Base-by-base conservation (phyloP, 2,329 filamentous ascomycete species). In the Magnaporthales sp. region DNA sequence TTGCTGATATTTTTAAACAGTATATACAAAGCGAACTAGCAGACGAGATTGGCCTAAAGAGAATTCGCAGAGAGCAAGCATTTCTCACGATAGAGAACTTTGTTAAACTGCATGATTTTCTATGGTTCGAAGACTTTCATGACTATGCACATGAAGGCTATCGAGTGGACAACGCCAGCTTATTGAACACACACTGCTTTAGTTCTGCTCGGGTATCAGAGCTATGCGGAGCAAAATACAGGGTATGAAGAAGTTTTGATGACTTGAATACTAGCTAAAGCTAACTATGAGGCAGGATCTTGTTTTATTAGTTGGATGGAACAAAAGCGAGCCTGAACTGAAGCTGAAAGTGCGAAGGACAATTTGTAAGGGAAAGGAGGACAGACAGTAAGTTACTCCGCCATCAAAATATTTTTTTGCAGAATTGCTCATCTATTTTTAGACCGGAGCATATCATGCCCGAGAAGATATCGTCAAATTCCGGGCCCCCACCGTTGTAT, bases 41-140 rank as follows among this genome's bases (percentile, higher is more conserved):
- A 66, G 60, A 66, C 19, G 65, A 68, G 63, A 19, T 67, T 51
- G 22, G 51, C 9, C 63, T 32, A 22, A n/a, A 68, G 46, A 31
- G 67, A 15, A 51, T 68, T 46, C 61, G 66, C 11, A 63, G 64
- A 54, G 9, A 30, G 24, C 63, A 64, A 29, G 66, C 51, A 46
- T 67, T 68, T 66, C 26, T 67, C 32, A 68, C 31, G 27, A 67
- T 68, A 29, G 66, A 67, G 30, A 68, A 68, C 61, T 68, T 66
- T 27, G 51, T 67, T 2, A 10, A 66, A 38, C 63, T 68, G 10
- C 27, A 68, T 27, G 24, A 68, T 46, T 29, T 66, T 62, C 31
- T 67, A 63, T 68, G n/a, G 64, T 67, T 68, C 64, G 67, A 15
- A 64, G 26, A 68, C 46, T 66, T 67, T 66, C 24, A 68, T 66